Percentiles rank a stretch among this genome's conserved stretches.
Evolutionary conservation across 75 land plant species (phyloP).

Genomic region (Adiantum capillusveneris): DNA sequence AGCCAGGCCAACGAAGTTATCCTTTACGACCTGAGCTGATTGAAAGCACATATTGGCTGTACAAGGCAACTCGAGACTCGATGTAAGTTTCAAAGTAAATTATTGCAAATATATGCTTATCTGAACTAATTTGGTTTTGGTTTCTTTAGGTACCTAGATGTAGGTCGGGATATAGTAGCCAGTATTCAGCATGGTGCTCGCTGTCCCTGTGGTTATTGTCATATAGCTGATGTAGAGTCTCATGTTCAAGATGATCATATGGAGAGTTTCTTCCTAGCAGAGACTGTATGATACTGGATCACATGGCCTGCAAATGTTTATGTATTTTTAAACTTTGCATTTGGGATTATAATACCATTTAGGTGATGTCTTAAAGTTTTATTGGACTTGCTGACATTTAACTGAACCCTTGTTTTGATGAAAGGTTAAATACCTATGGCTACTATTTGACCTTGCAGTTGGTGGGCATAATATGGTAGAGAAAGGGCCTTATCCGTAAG

Average conservation of each 20-base stretch:
- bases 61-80: conserved; percentile 91
- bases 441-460: conserved; percentile 92
- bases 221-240: conserved; percentile 91
- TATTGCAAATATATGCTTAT: no score
- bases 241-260: conserved; percentile 96
- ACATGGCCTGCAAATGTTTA: no score
- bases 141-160: conserved; percentile 75
- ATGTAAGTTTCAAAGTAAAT: conserved; percentile 29
- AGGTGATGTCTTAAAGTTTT: no score
- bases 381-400: no score
- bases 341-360: no score
- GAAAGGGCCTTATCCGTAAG: conserved; percentile 96
- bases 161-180: conserved; percentile 84
- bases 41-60: conserved; percentile 99
- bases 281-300: conserved; percentile 76
- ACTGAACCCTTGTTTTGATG: no score
- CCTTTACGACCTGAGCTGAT: conserved; percentile 98
- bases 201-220: conserved; percentile 98
- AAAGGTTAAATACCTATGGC: conserved; percentile 97
- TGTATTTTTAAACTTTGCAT: no score
- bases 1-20: conserved; percentile 98
- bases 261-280: conserved; percentile 99
- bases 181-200: conserved; percentile 89
- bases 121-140: no score
- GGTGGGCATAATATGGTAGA: conserved; percentile 90